Conservation (phyloP, 805 yeast genomes). For the Pichia gijzeniarum region DNA sequence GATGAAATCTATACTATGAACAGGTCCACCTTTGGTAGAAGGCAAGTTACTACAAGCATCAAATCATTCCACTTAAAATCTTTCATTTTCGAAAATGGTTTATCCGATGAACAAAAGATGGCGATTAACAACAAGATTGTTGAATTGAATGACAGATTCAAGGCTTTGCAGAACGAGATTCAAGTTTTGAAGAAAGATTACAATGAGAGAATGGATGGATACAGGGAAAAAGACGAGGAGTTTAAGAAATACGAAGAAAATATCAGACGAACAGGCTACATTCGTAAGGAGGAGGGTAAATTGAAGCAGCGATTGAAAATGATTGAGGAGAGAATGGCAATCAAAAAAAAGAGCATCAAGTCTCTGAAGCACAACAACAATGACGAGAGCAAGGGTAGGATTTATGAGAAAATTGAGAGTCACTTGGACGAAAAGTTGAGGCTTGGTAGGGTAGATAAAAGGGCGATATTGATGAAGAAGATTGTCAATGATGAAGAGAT, state of each 20-base stretch:
- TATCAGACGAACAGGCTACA: neutral
- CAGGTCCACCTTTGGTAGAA: conserved; percentile 59
- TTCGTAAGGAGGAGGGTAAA: neutral
- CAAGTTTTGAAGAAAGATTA: neutral
- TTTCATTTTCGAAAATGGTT: conserved; percentile 30
- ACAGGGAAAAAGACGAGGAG: neutral
- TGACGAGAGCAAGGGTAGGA: neutral
- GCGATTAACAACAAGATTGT: conserved; percentile 17
- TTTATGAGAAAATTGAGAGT: conserved; percentile 2
- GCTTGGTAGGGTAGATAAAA: neutral
- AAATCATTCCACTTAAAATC: conserved; percentile 22
- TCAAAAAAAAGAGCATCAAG: conserved; percentile 1
- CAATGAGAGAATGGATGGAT: neutral
- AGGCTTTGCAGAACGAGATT: neutral
- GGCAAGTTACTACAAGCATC: conserved; percentile 43
- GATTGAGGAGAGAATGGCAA: conserved; percentile 1
- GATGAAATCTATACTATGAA: conserved; percentile 43
- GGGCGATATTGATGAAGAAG: conserved; percentile 15
- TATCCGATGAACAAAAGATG: conserved; percentile 25
- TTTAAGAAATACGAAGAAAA: conserved; percentile 1
- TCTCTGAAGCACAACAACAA: conserved; percentile 3
- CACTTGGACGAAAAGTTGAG: neutral
- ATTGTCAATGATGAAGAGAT: conserved; percentile 24
- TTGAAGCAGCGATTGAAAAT: conserved; percentile 1
- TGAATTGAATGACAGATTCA: conserved; percentile 6